phyloP scores from a whole-genome alignment of 108 stramenopile genomes.

The Tribonema minus region DNA sequence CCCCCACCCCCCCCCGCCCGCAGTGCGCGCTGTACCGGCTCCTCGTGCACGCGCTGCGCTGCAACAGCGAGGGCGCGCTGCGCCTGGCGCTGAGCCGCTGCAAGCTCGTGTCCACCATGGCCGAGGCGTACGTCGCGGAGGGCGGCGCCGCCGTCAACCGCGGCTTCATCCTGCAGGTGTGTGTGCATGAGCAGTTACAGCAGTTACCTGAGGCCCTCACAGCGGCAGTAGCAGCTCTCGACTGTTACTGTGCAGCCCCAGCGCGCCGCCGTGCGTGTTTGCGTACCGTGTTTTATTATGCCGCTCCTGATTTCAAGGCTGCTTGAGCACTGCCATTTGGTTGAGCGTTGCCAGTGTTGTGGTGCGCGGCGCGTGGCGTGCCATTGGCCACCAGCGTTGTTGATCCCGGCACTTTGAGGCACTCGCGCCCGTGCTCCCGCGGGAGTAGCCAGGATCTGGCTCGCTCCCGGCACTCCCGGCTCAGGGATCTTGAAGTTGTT shows the following conservation, averaged over 20 bases:
- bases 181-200: background rate
- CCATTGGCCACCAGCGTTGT: no score
- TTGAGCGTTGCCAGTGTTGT: no score
- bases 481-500: no score
- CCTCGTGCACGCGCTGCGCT: slow-evolving; percentile 11
- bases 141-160: background rate
- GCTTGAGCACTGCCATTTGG: no score
- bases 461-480: no score
- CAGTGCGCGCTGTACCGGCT: slow-evolving; percentile 50
- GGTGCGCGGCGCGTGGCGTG: no score
- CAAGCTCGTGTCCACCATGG: slow-evolving; percentile 24
- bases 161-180: no score
- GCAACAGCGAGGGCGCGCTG: slow-evolving; percentile 10
- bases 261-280: background rate
- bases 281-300: background rate
- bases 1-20: no score
- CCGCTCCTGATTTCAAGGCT: no score
- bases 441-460: no score
- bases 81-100: slow-evolving; percentile 8
- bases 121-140: slow-evolving; percentile 11
- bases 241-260: background rate
- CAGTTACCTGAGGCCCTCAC: background rate
- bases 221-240: background rate
- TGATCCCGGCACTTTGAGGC: no score
- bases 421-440: no score